Conservation (phyloP, 2,329 filamentous ascomycete genomes). For the Rasamsonia emersonii region DNA sequence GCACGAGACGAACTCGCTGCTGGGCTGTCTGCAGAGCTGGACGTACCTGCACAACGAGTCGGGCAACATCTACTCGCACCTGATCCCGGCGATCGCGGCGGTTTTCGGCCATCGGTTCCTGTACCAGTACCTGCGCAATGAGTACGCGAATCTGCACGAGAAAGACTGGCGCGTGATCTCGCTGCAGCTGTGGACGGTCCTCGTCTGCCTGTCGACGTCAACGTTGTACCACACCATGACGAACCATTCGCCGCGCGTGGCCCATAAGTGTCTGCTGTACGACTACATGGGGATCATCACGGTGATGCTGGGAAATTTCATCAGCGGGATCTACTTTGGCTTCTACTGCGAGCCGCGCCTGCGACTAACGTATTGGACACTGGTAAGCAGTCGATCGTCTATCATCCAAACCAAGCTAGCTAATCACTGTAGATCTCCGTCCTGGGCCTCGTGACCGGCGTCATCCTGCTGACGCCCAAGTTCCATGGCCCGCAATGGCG, state of each 20-base stretch:
- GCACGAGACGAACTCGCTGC: constrained; percentile 29
- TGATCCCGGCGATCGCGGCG: constrained; percentile 33
- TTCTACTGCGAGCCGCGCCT: constrained; percentile 25
- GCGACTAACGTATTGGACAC: constrained; percentile 25
- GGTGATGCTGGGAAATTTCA: constrained; percentile 26
- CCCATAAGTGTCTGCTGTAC: constrained; percentile 16
- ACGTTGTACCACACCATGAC: constrained; percentile 26
- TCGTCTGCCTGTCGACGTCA: constrained; percentile 26
- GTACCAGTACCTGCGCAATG: constrained; percentile 7
- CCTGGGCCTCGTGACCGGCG: constrained; percentile 20
- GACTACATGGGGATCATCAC: constrained; percentile 27
- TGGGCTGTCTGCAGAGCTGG: constrained; percentile 32
- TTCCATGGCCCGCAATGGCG: constrained; percentile 23
- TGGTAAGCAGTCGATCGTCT: constrained; percentile 17
- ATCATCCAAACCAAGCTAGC: not conserved
- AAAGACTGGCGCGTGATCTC: constrained; percentile 12
- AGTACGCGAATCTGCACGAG: constrained; percentile 4
- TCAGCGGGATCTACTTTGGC: constrained; percentile 26
- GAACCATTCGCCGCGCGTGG: constrained; percentile 21
- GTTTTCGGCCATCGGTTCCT: constrained; percentile 4
- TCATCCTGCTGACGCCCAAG: constrained; percentile 26
- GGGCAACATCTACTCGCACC: constrained; percentile 38
- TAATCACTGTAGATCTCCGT: constrained; percentile 17
- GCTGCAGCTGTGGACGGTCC: constrained; percentile 16
- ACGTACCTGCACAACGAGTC: constrained; percentile 38